Percentiles rank a stretch among this genome's conserved stretches.
phyloP scores from a whole-genome alignment of 169 alveolate genomes.

The Cryptosporidium meleagridis region DNA sequence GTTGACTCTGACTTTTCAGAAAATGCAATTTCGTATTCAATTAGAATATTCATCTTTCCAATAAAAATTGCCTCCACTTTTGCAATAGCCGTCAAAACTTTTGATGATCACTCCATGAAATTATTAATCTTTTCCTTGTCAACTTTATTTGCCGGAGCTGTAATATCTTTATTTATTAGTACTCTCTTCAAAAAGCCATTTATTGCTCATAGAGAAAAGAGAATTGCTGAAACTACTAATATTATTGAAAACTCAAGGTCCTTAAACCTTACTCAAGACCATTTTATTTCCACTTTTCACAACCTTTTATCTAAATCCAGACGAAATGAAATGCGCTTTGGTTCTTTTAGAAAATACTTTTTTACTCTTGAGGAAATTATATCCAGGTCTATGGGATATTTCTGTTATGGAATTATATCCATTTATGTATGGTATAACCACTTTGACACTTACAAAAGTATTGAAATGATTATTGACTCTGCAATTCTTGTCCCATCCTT shows the following conservation, averaged over 20 bases:
- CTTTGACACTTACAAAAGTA: slow-evolving; percentile 30
- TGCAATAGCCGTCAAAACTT: slow-evolving; percentile 37
- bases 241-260: slow-evolving; percentile 42
- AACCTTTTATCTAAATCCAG: slow-evolving; percentile 20
- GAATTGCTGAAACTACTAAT: slow-evolving; percentile 54
- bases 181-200: slow-evolving; percentile 59
- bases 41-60: slow-evolving; percentile 27
- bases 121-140: slow-evolving; percentile 21
- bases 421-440: slow-evolving; percentile 51
- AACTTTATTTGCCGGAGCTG: background rate
- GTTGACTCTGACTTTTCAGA: slow-evolving; percentile 66
- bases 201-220: slow-evolving; percentile 63
- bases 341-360: slow-evolving; percentile 64
- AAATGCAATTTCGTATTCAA: slow-evolving; percentile 52
- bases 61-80: slow-evolving; percentile 14
- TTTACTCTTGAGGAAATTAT: slow-evolving; percentile 56
- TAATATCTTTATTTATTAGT: slow-evolving; percentile 34
- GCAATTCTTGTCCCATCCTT: slow-evolving; percentile 69
- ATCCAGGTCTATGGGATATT: slow-evolving; percentile 52
- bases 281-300: slow-evolving; percentile 20
- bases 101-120: slow-evolving; percentile 22
- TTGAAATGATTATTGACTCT: slow-evolving; percentile 58
- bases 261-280: slow-evolving; percentile 69
- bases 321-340: slow-evolving; percentile 56
- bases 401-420: slow-evolving; percentile 47